Evolutionary conservation across 352 stramenopile genomes (phyloP).

Genomic region (Pythium myriotylum): DNA sequence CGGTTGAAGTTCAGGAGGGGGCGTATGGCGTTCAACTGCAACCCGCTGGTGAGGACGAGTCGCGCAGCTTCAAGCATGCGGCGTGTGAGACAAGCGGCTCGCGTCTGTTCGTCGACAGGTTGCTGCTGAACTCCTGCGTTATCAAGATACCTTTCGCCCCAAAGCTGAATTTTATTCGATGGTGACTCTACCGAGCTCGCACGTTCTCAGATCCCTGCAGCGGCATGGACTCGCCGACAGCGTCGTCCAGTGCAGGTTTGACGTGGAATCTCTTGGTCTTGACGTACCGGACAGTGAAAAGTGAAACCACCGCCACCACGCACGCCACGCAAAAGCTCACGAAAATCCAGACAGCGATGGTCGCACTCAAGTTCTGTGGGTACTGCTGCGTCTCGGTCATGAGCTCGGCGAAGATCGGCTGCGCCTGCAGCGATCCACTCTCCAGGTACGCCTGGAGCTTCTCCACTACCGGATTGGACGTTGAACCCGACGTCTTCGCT

Average conservation of each 20-base stretch:
- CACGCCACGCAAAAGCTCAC: slow-evolving; percentile 52
- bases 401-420: slow-evolving; percentile 49
- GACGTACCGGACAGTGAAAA: slow-evolving; percentile 45
- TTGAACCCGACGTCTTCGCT: slow-evolving; percentile 24
- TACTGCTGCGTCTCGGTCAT: slow-evolving; percentile 45
- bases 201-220: background rate
- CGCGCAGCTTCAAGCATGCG: slow-evolving; percentile 7
- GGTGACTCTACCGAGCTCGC: background rate
- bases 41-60: background rate
- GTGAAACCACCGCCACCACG: slow-evolving; percentile 24
- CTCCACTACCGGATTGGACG: slow-evolving; percentile 33
- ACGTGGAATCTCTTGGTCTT: slow-evolving; percentile 51
- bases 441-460: slow-evolving; percentile 60
- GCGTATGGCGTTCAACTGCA: background rate
- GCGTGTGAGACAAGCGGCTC: slow-evolving; percentile 17
- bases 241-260: slow-evolving; percentile 22
- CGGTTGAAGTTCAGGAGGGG: background rate
- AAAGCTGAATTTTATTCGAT: too few species aligned
- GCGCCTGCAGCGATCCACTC: slow-evolving; percentile 44
- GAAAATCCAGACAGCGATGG: slow-evolving; percentile 65
- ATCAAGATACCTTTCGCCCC: background rate
- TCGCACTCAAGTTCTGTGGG: slow-evolving; percentile 39
- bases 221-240: background rate
- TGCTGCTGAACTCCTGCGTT: background rate
- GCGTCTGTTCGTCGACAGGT: background rate